Percentiles rank a stretch among this genome's conserved stretches.
Evolutionary conservation across 345 rosid genomes (phyloP).

Genomic region (Rhizophora mangle): DNA sequence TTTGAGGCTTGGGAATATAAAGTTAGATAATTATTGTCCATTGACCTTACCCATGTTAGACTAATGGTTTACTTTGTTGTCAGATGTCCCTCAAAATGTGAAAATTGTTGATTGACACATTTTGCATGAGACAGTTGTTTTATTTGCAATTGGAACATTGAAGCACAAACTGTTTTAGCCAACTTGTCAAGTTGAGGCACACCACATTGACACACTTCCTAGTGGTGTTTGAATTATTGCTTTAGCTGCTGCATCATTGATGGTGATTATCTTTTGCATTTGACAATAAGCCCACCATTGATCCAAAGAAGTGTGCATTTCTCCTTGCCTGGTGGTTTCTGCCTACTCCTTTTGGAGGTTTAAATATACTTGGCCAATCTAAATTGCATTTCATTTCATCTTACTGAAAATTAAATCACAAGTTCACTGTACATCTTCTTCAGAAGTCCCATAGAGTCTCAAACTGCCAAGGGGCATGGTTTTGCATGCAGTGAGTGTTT

Average conservation of each 20-base stretch:
- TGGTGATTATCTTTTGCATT: background rate
- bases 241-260: background rate
- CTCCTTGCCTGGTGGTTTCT: too few relatives aligned
- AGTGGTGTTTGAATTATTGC: background rate
- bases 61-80: background rate
- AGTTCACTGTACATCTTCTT: background rate
- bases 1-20: background rate
- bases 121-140: background rate
- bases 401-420: background rate
- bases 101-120: background rate
- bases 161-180: background rate
- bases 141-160: background rate
- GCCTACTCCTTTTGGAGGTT: too few relatives aligned
- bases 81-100: background rate
- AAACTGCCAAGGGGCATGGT: background rate
- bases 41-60: background rate
- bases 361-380: too few relatives aligned
- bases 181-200: background rate
- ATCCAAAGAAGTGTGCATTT: background rate
- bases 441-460: background rate
- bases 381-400: background rate
- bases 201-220: background rate
- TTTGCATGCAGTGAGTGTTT: background rate
- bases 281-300: background rate
- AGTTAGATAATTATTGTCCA: slow-evolving; percentile 11